Conservation (phyloP, 345 rosid species). For the Erysimum cheiranthoides region DNA sequence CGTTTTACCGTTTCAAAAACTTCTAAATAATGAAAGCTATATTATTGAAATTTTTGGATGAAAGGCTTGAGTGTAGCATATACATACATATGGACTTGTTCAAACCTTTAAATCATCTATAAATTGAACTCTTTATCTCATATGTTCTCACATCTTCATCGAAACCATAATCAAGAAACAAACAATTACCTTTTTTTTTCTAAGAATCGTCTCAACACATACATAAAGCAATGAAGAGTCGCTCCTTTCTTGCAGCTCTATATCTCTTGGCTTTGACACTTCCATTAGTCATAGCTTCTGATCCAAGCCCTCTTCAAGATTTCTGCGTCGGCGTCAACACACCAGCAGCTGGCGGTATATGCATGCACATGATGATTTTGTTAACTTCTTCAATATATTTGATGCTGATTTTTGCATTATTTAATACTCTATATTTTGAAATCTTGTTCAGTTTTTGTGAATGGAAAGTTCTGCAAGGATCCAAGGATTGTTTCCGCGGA, state of each 20-base stretch:
- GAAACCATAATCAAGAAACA: neutral
- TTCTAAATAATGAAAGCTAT: conserved; percentile 4
- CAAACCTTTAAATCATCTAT: conserved; percentile 11
- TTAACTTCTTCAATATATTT: neutral
- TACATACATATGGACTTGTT: conserved; percentile 16
- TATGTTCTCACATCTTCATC: conserved; percentile 11
- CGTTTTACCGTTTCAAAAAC: conserved; percentile 17
- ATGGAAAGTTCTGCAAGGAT: conserved; percentile 43
- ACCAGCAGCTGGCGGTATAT: conserved; percentile 33
- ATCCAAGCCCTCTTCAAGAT: conserved; percentile 40
- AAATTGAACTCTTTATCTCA: conserved; percentile 2
- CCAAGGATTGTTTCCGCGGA: conserved; percentile 19
- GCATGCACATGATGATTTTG: neutral
- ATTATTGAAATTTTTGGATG: neutral
- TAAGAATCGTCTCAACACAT: conserved; percentile 6
- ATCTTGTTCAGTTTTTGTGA: conserved; percentile 33
- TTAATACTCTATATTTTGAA: neutral
- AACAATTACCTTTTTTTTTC: neutral
- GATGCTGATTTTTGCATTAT: neutral
- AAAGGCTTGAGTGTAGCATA: neutral
- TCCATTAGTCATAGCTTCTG: conserved; percentile 28
- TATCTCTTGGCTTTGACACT: conserved; percentile 31
- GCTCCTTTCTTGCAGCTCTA: conserved; percentile 20
- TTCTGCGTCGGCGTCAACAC: conserved; percentile 38
- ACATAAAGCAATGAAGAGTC: conserved; percentile 9